A percentile compares a stretch with the other conserved stretches of the same genome.
Conservation (phyloP, 164 flowering plant genomes). For the grape (Vitis vinifera) region DNA sequence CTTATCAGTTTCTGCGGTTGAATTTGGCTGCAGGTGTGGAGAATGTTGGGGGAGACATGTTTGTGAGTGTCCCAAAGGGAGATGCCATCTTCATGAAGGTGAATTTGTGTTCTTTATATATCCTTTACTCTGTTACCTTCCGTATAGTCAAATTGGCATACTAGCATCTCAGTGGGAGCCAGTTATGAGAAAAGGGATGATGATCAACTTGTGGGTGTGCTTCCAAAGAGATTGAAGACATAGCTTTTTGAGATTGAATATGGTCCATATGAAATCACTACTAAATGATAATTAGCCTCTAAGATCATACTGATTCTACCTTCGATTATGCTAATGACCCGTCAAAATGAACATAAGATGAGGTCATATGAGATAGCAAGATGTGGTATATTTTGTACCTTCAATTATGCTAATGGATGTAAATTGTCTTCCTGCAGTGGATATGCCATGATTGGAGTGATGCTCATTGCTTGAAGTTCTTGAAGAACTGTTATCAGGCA, state of each 20-base stretch:
- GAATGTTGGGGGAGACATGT: slow-evolving; percentile 91
- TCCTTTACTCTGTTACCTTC: neutral
- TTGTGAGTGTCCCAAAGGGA: slow-evolving; percentile 69
- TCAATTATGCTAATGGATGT: neutral
- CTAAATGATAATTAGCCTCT: no score
- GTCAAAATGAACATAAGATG: no score
- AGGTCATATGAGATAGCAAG: no score
- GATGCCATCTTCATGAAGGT: slow-evolving; percentile 98
- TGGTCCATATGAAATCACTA: neutral
- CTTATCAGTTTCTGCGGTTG: neutral
- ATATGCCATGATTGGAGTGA: slow-evolving; percentile 94
- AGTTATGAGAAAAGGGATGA: no score
- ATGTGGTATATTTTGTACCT: no score
- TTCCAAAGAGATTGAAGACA: no score
- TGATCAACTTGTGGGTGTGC: no score
- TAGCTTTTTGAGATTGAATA: no score
- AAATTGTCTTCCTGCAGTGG: slow-evolving; percentile 46
- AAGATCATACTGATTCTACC: no score
- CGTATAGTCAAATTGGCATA: no score
- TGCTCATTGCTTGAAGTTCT: slow-evolving; percentile 62
- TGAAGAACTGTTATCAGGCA: slow-evolving; percentile 74
- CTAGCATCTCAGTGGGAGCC: no score
- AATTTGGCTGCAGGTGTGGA: slow-evolving; percentile 50
- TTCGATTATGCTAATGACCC: no score
- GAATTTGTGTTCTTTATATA: neutral